phyloP scores from a whole-genome alignment of 257 asterid species.

The Gentiana straminea region DNA sequence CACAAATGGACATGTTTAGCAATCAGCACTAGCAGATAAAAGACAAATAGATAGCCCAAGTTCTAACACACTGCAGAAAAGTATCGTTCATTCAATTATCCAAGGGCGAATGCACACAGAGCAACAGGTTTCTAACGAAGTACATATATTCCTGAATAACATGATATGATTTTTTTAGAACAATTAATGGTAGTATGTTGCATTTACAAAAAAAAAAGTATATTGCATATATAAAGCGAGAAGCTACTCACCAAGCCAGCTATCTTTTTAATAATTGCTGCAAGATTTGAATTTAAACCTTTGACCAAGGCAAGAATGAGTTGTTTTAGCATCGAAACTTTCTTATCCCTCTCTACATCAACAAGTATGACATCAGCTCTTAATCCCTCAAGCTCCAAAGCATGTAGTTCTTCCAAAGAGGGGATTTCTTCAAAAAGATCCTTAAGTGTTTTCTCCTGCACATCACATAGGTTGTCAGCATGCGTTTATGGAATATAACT shows the following conservation, averaged over 20 bases:
- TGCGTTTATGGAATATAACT: too few relatives aligned
- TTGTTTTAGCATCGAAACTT: conserved; percentile 81
- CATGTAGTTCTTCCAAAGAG: conserved; percentile 73
- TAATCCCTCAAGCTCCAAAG: conserved; percentile 71
- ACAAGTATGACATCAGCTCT: conserved; percentile 83
- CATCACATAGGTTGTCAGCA: not conserved
- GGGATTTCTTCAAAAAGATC: conserved; percentile 80
- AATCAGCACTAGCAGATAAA: too few relatives aligned
- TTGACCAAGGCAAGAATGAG: conserved; percentile 69
- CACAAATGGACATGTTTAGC: too few relatives aligned
- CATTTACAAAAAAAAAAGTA: not conserved
- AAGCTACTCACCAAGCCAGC: conserved; percentile 82
- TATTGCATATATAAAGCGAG: not conserved
- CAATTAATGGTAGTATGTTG: not conserved
- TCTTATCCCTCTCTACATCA: conserved; percentile 77
- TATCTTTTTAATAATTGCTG: conserved; percentile 79
- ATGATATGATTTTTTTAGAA: too few relatives aligned
- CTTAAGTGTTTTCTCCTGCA: conserved; percentile 86
- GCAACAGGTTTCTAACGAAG: too few relatives aligned
- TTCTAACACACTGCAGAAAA: too few relatives aligned
- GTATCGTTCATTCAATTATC: too few relatives aligned
- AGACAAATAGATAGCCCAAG: too few relatives aligned
- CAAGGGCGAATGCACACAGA: too few relatives aligned
- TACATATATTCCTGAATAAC: too few relatives aligned
- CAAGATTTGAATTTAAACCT: conserved; percentile 74